Evolutionary conservation across 495 filamentous ascomycete genomes (phyloP).

Genomic region (Amorphotheca resinae): DNA sequence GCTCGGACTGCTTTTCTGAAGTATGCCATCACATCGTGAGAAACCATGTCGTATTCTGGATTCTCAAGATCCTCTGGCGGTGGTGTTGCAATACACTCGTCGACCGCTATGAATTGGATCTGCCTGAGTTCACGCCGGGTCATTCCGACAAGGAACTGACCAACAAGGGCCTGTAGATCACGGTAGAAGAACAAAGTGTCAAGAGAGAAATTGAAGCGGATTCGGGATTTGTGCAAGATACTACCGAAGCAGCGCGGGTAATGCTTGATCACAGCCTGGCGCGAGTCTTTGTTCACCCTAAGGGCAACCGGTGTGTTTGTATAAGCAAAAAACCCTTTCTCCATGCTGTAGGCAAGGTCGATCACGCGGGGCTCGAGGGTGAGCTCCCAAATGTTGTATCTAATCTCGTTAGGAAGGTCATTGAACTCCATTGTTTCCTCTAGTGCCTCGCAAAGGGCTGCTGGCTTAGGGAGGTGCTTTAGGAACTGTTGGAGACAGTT

Average conservation of each 20-base stretch:
- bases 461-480: not conserved
- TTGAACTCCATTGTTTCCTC: too few species aligned
- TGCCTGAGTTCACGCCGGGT: not conserved
- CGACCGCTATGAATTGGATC: not conserved
- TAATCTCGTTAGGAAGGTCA: constrained; percentile 8
- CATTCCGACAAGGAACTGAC: not conserved
- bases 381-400: constrained; percentile 1
- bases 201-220: constrained; percentile 9
- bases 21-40: not conserved
- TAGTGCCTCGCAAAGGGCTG: too few species aligned
- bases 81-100: not conserved
- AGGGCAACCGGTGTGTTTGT: constrained; percentile 1
- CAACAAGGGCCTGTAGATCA: not conserved
- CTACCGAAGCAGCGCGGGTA: constrained; percentile 13
- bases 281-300: constrained; percentile 4
- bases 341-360: not conserved
- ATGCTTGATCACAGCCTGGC: not conserved
- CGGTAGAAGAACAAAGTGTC: constrained; percentile 3
- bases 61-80: not conserved
- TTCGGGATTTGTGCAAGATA: not conserved
- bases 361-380: constrained; percentile 5
- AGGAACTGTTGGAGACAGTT: not conserved
- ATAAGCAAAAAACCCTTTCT: constrained; percentile 3
- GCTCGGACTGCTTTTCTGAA: not conserved
- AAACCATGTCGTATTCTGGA: not conserved